Evolutionary conservation across 352 stramenopile genomes (phyloP).

Genomic region (Phytophthora colocasiae): DNA sequence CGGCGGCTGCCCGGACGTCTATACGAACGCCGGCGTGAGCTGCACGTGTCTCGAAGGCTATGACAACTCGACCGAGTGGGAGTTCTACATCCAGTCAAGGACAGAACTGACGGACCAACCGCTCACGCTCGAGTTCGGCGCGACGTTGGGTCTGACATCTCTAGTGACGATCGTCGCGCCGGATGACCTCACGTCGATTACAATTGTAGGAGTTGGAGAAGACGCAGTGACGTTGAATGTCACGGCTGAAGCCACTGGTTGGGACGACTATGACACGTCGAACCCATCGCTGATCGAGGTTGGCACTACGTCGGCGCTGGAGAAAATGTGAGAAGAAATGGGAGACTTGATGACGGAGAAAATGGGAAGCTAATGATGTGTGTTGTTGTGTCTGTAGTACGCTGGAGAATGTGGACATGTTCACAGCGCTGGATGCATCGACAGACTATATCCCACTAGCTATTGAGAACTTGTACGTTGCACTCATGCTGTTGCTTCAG

Average conservation of each 20-base stretch:
- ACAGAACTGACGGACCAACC: conserved; percentile 37
- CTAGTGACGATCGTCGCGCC: conserved; percentile 58
- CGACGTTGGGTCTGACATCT: conserved; percentile 49
- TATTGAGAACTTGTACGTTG: conserved; percentile 50
- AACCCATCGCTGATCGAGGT: conserved; percentile 50
- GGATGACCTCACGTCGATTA: conserved; percentile 39
- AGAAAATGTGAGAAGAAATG: conserved; percentile 40
- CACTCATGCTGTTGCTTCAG: not conserved
- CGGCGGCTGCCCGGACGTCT: conserved; percentile 50
- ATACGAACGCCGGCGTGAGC: conserved; percentile 53
- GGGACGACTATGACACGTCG: conserved; percentile 42
- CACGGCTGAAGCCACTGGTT: conserved; percentile 52
- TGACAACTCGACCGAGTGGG: conserved; percentile 45
- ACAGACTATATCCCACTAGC: conserved; percentile 55
- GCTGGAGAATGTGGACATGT: conserved; percentile 53
- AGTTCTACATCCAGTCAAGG: conserved; percentile 45
- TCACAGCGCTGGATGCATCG: conserved; percentile 36
- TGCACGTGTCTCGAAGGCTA: conserved; percentile 67
- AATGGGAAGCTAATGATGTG: conserved; percentile 4
- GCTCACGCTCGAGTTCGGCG: conserved; percentile 41
- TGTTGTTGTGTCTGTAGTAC: conserved; percentile 25
- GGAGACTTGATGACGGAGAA: not conserved
- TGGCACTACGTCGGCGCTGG: conserved; percentile 39
- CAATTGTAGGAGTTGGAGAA: conserved; percentile 39
- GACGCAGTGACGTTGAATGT: conserved; percentile 43